Base-by-base conservation (phyloP, 2,329 filamentous ascomycete species). In the Catunica adiposa region DNA sequence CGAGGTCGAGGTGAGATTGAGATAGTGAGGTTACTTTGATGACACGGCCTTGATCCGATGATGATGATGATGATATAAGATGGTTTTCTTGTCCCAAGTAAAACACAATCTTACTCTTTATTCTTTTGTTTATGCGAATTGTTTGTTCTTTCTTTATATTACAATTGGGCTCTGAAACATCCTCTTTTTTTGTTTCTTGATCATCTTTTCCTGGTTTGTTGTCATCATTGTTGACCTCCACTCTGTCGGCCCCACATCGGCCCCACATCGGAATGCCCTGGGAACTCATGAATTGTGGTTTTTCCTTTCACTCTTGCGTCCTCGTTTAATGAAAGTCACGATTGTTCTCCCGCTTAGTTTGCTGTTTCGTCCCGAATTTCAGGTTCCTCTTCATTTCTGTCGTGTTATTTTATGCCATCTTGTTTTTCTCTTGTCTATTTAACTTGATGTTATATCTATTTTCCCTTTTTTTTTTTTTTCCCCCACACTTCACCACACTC, bases 61-160 rank as follows among this genome's bases (percentile, higher is more conserved):
- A 48, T 23, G 46, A 50, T 50, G 7, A 51, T 51, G 48, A 51
- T 51, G 26, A 51, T 31, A 29, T 17, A 51, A 31, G 26, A 44
- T n/a, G 40, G 20, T 44, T 34, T n/a, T 44, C 40, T 44, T 44
- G 40, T 44, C 40, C 20, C 20, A 44, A n/a, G 20, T 22, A 44
- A 44, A n/a, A 17, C 40, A 17, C 11, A 44, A n/a, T 7, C 15
- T 17, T 22, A 15, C 9, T 1, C n/a, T 44, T 44, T 44, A 44
- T 44, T 44, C 40, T n/a, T 44, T 44, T 44, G 7, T 29, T 25
- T 42, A 26, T 26, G 42, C 22, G 15, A n/a, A 6, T 42, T 42
- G 8, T 44, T 44, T 17, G 8, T 44, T 44, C 40, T 15, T 20
- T 44, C 20, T 44, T 44, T 44, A 22, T 44, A 17, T 44, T n/a